Base-by-base conservation (phyloP, 768 basidiomycete species). In the Auricularia sp. region DNA sequence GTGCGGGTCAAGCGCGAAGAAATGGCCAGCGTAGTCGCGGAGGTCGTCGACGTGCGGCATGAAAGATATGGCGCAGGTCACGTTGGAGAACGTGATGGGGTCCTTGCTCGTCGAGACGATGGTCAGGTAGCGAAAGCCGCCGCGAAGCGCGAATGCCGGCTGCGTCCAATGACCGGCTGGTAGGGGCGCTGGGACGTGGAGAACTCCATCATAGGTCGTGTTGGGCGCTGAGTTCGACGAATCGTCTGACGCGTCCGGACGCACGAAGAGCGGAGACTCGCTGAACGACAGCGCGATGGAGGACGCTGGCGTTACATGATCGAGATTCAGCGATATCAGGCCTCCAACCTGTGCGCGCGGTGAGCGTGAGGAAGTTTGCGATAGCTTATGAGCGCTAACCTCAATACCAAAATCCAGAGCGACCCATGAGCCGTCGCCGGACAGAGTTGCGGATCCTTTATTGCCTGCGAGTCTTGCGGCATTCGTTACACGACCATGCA, bases 371-470 rank as follows among this genome's bases (percentile, higher is more conserved):
- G 39, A 5, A 34, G 29, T 4, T 2, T 14, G 24, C 35, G 10
- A 68, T 75, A 45, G 29, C 2, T 29, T 29, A 29, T 29, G 29
- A 29, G 29, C 29, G 29, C 2, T 2, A 36, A 82, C 83, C 75
- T 85, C 83, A 16, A 77, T 66, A 0, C 84, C 84, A 66, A 81
- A 86, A 70, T 86, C 84, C 62, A 85, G 72, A 0, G 82, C 78
- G 13, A 85, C 64, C 78, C 79, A 85, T 0, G 81, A 77, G 11
- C 77, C 78, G 59, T 75, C 73, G 1, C 75, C 76, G 4, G 66
- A 61, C 18, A 85, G 66, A 0, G 78, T 81, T 1, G 81, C 78
- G 34, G 69, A 71, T 0, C 76, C 80, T 3, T 69, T 67, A n/a
- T 75, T 73, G 3, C 68, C 68, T 3, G 81, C 69, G 3, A 83